Conservation (phyloP, 2,329 filamentous ascomycete species). For the Diaporthe caulivora region DNA sequence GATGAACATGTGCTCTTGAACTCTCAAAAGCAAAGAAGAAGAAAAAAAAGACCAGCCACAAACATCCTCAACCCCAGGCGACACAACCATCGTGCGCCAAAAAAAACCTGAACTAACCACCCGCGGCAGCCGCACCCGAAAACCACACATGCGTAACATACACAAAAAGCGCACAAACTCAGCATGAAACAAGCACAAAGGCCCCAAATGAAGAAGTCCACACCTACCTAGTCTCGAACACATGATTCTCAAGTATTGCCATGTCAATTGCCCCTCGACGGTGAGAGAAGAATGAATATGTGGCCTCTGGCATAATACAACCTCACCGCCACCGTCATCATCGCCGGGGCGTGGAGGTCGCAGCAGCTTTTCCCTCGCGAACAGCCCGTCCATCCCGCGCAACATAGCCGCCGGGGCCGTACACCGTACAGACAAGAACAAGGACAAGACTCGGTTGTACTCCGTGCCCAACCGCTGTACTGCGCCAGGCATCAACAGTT, state of each 20-base stretch:
- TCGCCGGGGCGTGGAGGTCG: no score
- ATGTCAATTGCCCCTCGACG: not conserved
- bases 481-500: slow-evolving; percentile 4
- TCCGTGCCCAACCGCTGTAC: slow-evolving; percentile 33
- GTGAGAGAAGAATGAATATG: not conserved
- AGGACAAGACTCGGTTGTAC: not conserved
- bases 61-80: no score
- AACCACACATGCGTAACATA: not conserved
- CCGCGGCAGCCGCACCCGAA: not conserved
- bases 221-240: no score
- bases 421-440: not conserved
- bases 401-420: not conserved
- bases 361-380: not conserved
- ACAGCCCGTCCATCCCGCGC: no score
- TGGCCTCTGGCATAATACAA: not conserved
- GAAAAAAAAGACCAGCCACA: no score
- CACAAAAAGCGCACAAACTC: not conserved
- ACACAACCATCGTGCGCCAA: not conserved
- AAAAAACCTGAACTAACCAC: not conserved
- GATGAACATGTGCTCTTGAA: no score
- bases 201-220: no score
- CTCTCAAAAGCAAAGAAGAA: no score
- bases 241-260: not conserved
- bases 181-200: no score
- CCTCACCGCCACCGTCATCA: slow-evolving; percentile 15